These are phyloP conservation scores for Amanita polypyramis DNA, from an alignment of 768 basidiomycete genomes.

Conservation along the genomic window DNA sequence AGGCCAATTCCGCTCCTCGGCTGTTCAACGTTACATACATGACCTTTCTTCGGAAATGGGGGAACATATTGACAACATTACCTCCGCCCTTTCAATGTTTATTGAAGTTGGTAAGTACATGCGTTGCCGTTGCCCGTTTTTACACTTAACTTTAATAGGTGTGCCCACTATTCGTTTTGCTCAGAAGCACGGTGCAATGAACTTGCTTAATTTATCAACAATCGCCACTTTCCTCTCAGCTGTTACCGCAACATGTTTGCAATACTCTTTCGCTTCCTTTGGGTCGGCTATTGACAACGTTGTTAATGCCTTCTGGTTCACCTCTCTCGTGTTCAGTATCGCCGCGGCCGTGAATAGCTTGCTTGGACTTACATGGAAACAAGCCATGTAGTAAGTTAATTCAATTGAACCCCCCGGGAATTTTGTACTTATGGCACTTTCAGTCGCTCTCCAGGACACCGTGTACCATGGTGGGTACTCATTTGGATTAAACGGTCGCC, in stretches of 20 bases:
- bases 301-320: slow-evolving; percentile 69
- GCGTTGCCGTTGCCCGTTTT: neutral
- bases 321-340: slow-evolving; percentile 67
- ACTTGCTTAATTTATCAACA: slow-evolving; percentile 64
- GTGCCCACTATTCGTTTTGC: slow-evolving; percentile 71
- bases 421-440: neutral
- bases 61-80: slow-evolving; percentile 61
- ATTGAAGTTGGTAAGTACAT: slow-evolving; percentile 55
- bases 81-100: slow-evolving; percentile 59
- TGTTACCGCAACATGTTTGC: slow-evolving; percentile 63
- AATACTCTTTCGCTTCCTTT: slow-evolving; percentile 46
- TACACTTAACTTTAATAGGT: slow-evolving; percentile 25
- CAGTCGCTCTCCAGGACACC: slow-evolving; percentile 66
- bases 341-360: slow-evolving; percentile 69
- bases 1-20: slow-evolving; percentile 66
- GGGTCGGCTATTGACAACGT: slow-evolving; percentile 29
- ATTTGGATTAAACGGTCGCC: slow-evolving; percentile 86
- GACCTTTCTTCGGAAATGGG: slow-evolving; percentile 68
- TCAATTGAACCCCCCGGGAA: neutral
- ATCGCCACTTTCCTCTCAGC: slow-evolving; percentile 74
- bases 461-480: slow-evolving; percentile 74
- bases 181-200: slow-evolving; percentile 61
- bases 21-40: slow-evolving; percentile 67
- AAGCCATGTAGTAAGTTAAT: slow-evolving; percentile 66
- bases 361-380: slow-evolving; percentile 72